phyloP scores from a whole-genome alignment of 495 filamentous ascomycete genomes.

The Beverwykella pulmonaria region DNA sequence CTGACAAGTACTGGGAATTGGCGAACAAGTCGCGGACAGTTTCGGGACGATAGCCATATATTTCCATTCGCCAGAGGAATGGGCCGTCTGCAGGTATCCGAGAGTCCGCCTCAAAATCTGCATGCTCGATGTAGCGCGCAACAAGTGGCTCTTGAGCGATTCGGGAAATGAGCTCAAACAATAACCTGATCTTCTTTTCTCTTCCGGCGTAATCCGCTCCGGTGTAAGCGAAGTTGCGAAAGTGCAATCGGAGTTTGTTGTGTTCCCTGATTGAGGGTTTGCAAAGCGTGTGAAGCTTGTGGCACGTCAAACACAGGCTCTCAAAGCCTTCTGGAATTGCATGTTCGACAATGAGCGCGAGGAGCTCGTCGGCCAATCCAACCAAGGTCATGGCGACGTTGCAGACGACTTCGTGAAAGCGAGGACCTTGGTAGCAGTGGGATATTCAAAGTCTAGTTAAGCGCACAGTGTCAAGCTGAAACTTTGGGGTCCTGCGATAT shows the following conservation, averaged over 20 bases:
- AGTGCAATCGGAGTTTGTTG: constrained; percentile 19
- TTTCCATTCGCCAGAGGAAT: constrained; percentile 18
- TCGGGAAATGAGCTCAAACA: constrained; percentile 26
- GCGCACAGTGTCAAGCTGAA: constrained; percentile 24
- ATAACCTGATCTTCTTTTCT: constrained; percentile 9
- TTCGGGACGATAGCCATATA: constrained; percentile 25
- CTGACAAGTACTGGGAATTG: constrained; percentile 27
- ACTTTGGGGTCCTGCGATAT: constrained; percentile 22
- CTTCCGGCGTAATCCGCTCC: background rate
- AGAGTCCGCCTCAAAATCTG: constrained; percentile 22
- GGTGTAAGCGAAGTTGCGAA: constrained; percentile 23
- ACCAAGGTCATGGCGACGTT: constrained; percentile 27
- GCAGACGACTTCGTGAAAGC: constrained; percentile 24
- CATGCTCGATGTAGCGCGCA: constrained; percentile 25
- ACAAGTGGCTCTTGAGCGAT: constrained; percentile 26
- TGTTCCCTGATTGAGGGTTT: constrained; percentile 23
- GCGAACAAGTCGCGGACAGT: constrained; percentile 26
- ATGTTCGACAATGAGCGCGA: constrained; percentile 24
- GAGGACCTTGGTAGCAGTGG: constrained; percentile 20
- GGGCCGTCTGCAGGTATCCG: constrained; percentile 15
- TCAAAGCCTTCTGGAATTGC: constrained; percentile 28
- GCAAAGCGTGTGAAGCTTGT: constrained; percentile 25
- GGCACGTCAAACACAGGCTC: constrained; percentile 21
- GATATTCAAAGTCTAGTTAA: constrained; percentile 22
- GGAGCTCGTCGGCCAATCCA: constrained; percentile 25